Evolutionary conservation across 805 yeast genomes (phyloP).

Genomic region (Hanseniaspora thailandica): DNA sequence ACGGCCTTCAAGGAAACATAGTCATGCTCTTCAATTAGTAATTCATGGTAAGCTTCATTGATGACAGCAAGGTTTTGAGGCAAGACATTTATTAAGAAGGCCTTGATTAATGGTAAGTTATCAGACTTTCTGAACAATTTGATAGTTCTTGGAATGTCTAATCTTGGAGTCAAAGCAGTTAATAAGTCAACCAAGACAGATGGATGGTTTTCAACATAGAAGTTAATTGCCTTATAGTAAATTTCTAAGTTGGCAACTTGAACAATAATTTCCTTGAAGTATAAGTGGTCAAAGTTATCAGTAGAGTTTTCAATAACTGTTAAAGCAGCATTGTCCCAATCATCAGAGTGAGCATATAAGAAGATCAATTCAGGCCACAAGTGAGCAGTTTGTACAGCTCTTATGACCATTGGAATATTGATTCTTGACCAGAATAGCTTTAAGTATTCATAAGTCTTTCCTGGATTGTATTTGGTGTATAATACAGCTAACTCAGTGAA

Average conservation of each 20-base stretch:
- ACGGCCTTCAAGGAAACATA: slow-evolving; percentile 77
- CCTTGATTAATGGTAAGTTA: slow-evolving; percentile 89
- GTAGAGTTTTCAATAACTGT: slow-evolving; percentile 93
- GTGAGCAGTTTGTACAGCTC: slow-evolving; percentile 87
- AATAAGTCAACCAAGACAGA: slow-evolving; percentile 77
- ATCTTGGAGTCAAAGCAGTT: slow-evolving; percentile 71
- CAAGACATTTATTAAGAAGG: slow-evolving; percentile 83
- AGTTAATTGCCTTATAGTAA: slow-evolving; percentile 92
- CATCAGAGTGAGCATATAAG: slow-evolving; percentile 95
- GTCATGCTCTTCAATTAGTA: slow-evolving; percentile 93
- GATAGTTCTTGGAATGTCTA: slow-evolving; percentile 90
- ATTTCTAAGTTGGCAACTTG: slow-evolving; percentile 94
- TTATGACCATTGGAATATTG: slow-evolving; percentile 91
- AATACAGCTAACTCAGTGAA: slow-evolving; percentile 88
- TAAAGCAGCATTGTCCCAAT: slow-evolving; percentile 97
- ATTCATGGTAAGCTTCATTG: slow-evolving; percentile 88
- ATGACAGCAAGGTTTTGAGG: slow-evolving; percentile 83
- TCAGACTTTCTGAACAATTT: slow-evolving; percentile 90
- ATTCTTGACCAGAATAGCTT: slow-evolving; percentile 96
- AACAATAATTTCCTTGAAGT: slow-evolving; percentile 87
- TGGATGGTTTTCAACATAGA: slow-evolving; percentile 87
- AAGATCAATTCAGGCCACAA: slow-evolving; percentile 93
- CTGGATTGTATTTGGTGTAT: slow-evolving; percentile 83
- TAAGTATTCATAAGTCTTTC: slow-evolving; percentile 87
- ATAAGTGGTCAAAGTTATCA: slow-evolving; percentile 81